Percentiles rank a stretch among this genome's conserved stretches.
Conservation (phyloP, 2,329 filamentous ascomycete genomes). For the Apiospora koreana region DNA sequence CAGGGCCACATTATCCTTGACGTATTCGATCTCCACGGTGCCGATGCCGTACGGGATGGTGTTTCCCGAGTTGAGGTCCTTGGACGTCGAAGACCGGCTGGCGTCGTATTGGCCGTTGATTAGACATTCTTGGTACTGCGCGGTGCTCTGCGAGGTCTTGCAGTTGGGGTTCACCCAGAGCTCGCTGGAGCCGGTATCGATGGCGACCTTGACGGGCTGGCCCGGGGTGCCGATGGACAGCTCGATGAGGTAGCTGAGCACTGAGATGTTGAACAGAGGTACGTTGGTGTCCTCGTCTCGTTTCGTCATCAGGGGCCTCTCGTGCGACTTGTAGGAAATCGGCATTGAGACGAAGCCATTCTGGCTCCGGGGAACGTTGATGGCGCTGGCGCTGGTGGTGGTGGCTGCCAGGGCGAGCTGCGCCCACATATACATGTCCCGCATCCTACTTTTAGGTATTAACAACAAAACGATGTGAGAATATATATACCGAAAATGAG, state of each 20-base stretch:
- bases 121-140: slow-evolving; percentile 47
- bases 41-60: slow-evolving; percentile 54
- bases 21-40: slow-evolving; percentile 50
- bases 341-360: slow-evolving; percentile 5
- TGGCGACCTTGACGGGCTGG: slow-evolving; percentile 53
- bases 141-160: slow-evolving; percentile 40
- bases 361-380: not conserved
- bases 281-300: slow-evolving; percentile 6
- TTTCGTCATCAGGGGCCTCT: not conserved
- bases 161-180: slow-evolving; percentile 65
- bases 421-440: not conserved
- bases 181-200: slow-evolving; percentile 63
- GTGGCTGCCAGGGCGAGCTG: not conserved
- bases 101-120: slow-evolving; percentile 47
- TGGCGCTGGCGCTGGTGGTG: not conserved
- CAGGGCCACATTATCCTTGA: slow-evolving; percentile 47
- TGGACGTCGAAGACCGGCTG: slow-evolving; percentile 40
- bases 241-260: slow-evolving; percentile 11
- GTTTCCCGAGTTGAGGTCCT: slow-evolving; percentile 34
- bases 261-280: slow-evolving; percentile 7
- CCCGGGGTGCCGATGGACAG: slow-evolving; percentile 55
- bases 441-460: not conserved
- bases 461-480: not conserved
- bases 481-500: not conserved
- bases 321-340: not conserved